Evolutionary conservation across 140 eudicot species (phyloP).

Genomic region (Bidens hawaiensis): DNA sequence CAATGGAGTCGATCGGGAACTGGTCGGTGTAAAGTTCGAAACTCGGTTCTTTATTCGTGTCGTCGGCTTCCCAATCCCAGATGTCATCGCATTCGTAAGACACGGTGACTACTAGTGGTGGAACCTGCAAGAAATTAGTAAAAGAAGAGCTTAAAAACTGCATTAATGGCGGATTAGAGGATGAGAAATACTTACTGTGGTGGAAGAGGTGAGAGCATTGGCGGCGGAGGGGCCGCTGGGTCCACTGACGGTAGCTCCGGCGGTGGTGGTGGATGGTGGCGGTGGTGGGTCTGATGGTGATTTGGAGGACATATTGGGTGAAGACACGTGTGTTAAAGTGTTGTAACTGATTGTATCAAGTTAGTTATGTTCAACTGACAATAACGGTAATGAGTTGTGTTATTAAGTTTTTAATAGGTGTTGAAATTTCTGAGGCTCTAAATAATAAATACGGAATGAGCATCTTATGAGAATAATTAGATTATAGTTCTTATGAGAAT

Average conservation of each 20-base stretch:
- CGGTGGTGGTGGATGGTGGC: background rate
- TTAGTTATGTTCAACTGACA: background rate
- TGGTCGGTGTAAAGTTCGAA: too few species aligned
- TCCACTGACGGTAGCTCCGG: conserved; percentile 18
- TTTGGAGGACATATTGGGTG: conserved; percentile 22
- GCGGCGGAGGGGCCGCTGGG: conserved; percentile 28
- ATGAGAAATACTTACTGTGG: conserved; percentile 36
- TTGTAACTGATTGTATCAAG: background rate
- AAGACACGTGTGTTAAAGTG: conserved; percentile 23
- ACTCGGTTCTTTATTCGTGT: conserved; percentile 27
- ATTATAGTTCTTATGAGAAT: too few species aligned
- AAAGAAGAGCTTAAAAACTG: too few species aligned
- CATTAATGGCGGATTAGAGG: background rate
- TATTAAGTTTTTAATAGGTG: background rate
- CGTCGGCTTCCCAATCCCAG: conserved; percentile 7
- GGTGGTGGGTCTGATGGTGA: conserved; percentile 32
- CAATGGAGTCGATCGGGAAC: too few species aligned
- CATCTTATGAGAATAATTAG: too few species aligned
- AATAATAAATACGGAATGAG: too few species aligned
- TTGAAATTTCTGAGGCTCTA: too few species aligned
- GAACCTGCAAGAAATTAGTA: conserved; percentile 14
- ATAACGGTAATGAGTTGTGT: background rate
- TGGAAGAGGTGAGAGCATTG: too few species aligned
- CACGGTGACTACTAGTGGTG: conserved; percentile 29
- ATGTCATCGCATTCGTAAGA: conserved; percentile 20